Base-by-base conservation (phyloP, 345 rosid species). In the Citrus trifoliata region DNA sequence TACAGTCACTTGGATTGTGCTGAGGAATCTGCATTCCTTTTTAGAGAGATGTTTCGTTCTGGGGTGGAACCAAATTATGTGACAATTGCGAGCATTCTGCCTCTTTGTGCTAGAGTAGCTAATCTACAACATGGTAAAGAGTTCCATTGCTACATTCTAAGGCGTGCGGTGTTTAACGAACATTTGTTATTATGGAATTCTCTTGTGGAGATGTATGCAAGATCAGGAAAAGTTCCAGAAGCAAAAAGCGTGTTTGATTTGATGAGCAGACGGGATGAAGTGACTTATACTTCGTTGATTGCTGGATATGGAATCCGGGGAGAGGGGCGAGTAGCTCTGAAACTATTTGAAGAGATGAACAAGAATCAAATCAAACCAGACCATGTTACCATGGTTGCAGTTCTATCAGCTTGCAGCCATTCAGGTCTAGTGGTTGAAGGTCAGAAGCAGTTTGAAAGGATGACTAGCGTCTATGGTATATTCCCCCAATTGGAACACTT, bases 401-500 rank as follows among this genome's bases (percentile, higher is more conserved):
- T 90, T 80, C 89, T 94, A 73, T 85, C 97, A 22, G 95, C 97
- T n/a, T 94, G 95, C 78, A 92, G 98, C 65, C 97, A 94, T 86
- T 91, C 92, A 12, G 89, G 90, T 74, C 86, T 92, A 73, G 87
- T 92, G 74, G 24, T 67, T 37, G 89, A 92, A 86, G 97, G 97
- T 19, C 80, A 86, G 61, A 67, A 37, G 76, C 80, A 87, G 78
- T 92, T 92, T 75, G 64, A 77, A 62, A 79, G 79, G 84, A 92
- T 92, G 92, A 73, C 71, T 51, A 72, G 37, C 59, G 56, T 78
- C 42, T 87, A 85, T 79, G 85, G 82, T 30, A 77, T 92, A 80
- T 40, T 71, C 60, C 98, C 95, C 7, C 72, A 78, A 65, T 66
- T 88, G 70, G 90, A 92, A 83, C 97, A 91, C 70, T 91, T 71